Base-by-base conservation (phyloP, 1,139 yeast genomes). In the Hemisphaericaspora lyxosophila region DNA sequence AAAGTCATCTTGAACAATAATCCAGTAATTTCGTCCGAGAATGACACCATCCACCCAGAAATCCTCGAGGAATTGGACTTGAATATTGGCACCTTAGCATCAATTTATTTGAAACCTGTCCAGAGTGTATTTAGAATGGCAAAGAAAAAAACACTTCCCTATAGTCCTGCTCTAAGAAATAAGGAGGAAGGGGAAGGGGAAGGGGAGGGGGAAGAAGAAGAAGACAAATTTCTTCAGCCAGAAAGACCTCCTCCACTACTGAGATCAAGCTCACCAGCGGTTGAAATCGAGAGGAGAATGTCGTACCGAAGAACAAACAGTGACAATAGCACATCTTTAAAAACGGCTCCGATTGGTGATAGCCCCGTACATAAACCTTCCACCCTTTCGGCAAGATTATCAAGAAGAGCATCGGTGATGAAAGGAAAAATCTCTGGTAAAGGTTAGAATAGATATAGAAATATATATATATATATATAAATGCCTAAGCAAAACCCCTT, bases 21-120 rank as follows among this genome's bases (percentile, higher is more conserved):
- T 29, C 95, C 95, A 0, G 62, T 71, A 1, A 85, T 90, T 11
- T 72, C 80, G 8, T 67, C 81, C 0, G 84, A 85, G 29, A 82
- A 81, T 39, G 92, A 86, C 36, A 77, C 78, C 41, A 68, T 89
- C 44, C 92, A 87, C 46, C 82, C 86, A 1, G 64, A 64, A 1
- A 74, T 85, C 9, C 59, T 89, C 33, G 95, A 87, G 50, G 97
- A 90, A 53, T 66, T 90, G 39, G 95, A 87, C 50, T 67, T 90
- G 47, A 82, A 80, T 46, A 80, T 90, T 28, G 97, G 97, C 1
- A 70, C 89, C 0, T 64, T 90, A 39, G 90, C 95, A 0, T 84
- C 95, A 0, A 80, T 90, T 19, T 90, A 89, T 52, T 66, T 89
- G 48, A 86, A 88, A 50, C 95, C 97, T 0, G 83, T 87, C 5